Evolutionary conservation across 257 asterid species (phyloP).

Genomic region (Paulownia fortunei): DNA sequence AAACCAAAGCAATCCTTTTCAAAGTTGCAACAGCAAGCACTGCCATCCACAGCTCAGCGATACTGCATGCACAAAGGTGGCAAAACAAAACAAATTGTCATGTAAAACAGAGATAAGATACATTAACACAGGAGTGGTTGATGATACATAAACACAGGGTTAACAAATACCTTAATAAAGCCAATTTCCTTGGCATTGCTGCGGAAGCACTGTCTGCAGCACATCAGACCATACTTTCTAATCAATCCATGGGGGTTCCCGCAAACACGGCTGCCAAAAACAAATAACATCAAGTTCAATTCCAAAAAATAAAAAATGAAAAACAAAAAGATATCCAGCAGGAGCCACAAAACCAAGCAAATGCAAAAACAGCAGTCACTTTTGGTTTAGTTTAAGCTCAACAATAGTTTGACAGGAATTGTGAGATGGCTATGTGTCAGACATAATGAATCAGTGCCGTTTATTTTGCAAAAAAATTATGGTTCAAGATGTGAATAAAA

Average conservation of each 20-base stretch:
- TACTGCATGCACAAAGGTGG: conserved; percentile 49
- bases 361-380: not conserved
- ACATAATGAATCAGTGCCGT: not conserved
- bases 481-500: too few species aligned
- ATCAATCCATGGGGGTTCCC: conserved; percentile 57
- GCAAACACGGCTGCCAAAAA: conserved; percentile 51
- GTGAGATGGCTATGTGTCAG: not conserved
- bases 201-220: conserved; percentile 68
- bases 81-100: not conserved
- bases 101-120: not conserved
- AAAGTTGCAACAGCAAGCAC: not conserved
- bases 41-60: conserved; percentile 34
- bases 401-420: not conserved
- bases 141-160: not conserved
- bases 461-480: too few species aligned
- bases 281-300: not conserved
- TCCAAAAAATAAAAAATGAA: not conserved
- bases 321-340: not conserved
- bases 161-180: conserved; percentile 48
- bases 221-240: conserved; percentile 59
- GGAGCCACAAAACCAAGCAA: not conserved
- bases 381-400: not conserved
- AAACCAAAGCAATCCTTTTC: not conserved
- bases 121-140: not conserved
- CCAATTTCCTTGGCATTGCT: conserved; percentile 62